A percentile compares a stretch with the other conserved stretches of the same genome.
Conservation (phyloP, 2,329 filamentous ascomycete species). For the Pseudogymnoascus verrucosus region DNA sequence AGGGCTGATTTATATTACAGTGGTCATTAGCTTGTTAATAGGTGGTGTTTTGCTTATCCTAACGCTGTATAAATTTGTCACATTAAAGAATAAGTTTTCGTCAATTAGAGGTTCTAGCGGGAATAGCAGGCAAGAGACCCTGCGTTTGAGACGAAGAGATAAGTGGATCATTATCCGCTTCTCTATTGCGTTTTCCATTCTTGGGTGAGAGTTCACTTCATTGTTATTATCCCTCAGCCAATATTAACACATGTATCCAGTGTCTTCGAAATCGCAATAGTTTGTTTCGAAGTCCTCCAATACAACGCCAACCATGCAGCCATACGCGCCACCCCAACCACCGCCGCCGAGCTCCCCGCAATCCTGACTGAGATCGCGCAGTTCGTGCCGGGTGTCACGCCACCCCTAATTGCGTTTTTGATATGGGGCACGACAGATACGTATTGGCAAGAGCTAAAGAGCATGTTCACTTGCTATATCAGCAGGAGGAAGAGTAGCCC, state of each 20-base stretch:
- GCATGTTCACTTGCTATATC: not conserved
- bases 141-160: conserved; percentile 1
- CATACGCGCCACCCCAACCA: not conserved
- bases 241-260: not conserved
- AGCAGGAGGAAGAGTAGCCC: not conserved
- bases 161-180: conserved; percentile 12
- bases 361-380: not conserved
- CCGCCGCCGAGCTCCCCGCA: not conserved
- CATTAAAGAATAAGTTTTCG: not conserved
- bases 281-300: conserved; percentile 11
- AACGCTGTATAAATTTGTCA: conserved; percentile 35
- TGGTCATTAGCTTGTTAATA: conserved; percentile 32
- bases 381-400: conserved; percentile 11
- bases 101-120: not conserved
- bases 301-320: not conserved
- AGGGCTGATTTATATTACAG: conserved; percentile 22
- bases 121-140: not conserved
- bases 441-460: not conserved
- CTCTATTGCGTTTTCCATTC: conserved; percentile 9
- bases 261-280: conserved; percentile 7
- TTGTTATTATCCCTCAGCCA: not conserved
- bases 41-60: conserved; percentile 32
- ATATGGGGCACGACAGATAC: conserved; percentile 11
- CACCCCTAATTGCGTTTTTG: not conserved
- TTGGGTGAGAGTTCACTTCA: not conserved